phyloP scores from a whole-genome alignment of 1,139 yeast species.

The Hansenula sp. region DNA sequence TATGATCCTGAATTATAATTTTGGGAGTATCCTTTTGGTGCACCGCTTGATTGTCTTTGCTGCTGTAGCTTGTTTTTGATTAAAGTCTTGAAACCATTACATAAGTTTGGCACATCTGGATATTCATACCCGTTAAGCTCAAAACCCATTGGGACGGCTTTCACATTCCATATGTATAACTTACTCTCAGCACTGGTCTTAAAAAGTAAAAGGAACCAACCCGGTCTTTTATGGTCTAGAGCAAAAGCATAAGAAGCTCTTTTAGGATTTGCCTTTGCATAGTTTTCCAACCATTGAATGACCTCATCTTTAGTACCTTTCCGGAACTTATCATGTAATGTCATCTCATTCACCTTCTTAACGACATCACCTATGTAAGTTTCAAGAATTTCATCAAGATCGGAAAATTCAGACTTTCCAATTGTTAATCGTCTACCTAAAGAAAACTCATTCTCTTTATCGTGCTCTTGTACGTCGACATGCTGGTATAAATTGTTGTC shows the following conservation, averaged over 20 bases:
- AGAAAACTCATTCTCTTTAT: slow-evolving; percentile 57
- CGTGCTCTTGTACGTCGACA: slow-evolving; percentile 76
- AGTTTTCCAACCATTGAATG: slow-evolving; percentile 82
- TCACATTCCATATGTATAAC: slow-evolving; percentile 84
- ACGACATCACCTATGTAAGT: slow-evolving; percentile 86
- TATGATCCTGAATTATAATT: not conserved
- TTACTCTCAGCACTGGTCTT: slow-evolving; percentile 72
- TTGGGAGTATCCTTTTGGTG: not conserved
- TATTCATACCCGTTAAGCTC: slow-evolving; percentile 75
- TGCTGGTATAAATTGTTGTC: slow-evolving; percentile 91
- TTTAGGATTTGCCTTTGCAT: slow-evolving; percentile 86
- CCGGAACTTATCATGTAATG: slow-evolving; percentile 83
- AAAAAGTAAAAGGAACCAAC: slow-evolving; percentile 84
- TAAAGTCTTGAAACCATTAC: slow-evolving; percentile 86
- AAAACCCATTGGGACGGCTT: slow-evolving; percentile 83
- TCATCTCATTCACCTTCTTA: slow-evolving; percentile 79
- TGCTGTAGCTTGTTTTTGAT: slow-evolving; percentile 23
- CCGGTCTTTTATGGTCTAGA: slow-evolving; percentile 87
- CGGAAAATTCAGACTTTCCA: slow-evolving; percentile 70
- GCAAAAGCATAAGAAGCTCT: slow-evolving; percentile 91
- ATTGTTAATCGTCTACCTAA: slow-evolving; percentile 62
- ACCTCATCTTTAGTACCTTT: slow-evolving; percentile 79
- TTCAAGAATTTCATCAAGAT: slow-evolving; percentile 89
- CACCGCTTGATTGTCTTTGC: slow-evolving; percentile 1
- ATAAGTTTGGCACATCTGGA: slow-evolving; percentile 80